Evolutionary conservation across 345 rosid genomes (phyloP).

Genomic region (Conringia planisiliqua): DNA sequence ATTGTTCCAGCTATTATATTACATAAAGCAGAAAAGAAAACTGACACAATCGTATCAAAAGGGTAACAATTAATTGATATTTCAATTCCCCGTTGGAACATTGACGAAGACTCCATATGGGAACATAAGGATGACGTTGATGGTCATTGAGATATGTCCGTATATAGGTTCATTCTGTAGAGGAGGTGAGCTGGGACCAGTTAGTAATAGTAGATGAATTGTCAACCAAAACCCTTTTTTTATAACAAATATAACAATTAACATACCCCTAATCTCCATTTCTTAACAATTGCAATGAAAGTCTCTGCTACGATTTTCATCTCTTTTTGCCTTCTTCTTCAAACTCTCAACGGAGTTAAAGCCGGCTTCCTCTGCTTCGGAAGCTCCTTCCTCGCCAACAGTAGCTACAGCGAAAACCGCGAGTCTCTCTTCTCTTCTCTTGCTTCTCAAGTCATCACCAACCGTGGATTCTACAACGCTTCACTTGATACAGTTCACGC

Average conservation of each 20-base stretch:
- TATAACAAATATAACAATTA: not conserved
- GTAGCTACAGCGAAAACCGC: conserved; percentile 20
- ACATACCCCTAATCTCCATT: not conserved
- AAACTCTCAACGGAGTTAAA: not conserved
- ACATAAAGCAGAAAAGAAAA: not conserved
- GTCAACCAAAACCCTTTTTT: not conserved
- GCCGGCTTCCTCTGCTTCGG: not conserved
- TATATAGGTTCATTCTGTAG: not conserved
- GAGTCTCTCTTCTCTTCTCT: conserved; percentile 34
- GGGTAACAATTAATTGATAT: not conserved
- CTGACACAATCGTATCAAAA: not conserved
- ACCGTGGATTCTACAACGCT: conserved; percentile 30
- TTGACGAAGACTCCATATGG: not conserved
- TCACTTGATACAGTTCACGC: conserved; percentile 33
- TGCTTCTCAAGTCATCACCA: conserved; percentile 9
- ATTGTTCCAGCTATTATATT: not conserved
- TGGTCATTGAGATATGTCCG: not conserved
- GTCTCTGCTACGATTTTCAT: not conserved
- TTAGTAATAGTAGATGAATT: not conserved
- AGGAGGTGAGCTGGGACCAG: not conserved
- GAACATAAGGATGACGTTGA: not conserved
- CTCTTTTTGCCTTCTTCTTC: not conserved
- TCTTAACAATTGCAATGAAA: conserved; percentile 7
- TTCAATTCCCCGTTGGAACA: no score
- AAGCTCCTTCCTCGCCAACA: not conserved